Conservation (phyloP, 2,329 filamentous ascomycete species). For the Botrytis elliptica region DNA sequence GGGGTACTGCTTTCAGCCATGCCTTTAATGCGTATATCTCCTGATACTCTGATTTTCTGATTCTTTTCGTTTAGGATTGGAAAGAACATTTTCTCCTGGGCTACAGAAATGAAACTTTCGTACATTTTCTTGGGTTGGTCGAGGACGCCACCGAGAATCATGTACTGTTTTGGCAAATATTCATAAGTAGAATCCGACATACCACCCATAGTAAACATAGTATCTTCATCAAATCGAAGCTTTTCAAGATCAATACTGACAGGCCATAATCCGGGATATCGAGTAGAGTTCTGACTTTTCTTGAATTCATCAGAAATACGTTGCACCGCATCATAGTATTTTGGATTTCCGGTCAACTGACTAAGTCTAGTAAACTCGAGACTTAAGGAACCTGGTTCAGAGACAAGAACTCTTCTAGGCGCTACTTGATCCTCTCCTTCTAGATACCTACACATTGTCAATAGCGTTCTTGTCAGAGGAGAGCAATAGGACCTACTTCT, state of each 20-base stretch:
- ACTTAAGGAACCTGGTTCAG: slow-evolving; percentile 59
- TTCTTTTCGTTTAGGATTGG: slow-evolving; percentile 44
- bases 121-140: slow-evolving; percentile 43
- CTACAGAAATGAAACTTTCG: slow-evolving; percentile 46
- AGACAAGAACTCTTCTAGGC: slow-evolving; percentile 52
- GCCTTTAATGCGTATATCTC: slow-evolving; percentile 41
- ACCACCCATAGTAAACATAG: slow-evolving; percentile 56
- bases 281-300: slow-evolving; percentile 52
- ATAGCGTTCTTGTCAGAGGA: slow-evolving; percentile 37
- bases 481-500: slow-evolving; percentile 48
- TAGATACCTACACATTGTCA: slow-evolving; percentile 41
- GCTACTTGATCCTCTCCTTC: slow-evolving; percentile 60
- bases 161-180: slow-evolving; percentile 58
- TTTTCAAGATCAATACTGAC: slow-evolving; percentile 51
- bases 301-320: slow-evolving; percentile 59
- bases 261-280: slow-evolving; percentile 65
- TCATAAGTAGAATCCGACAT: slow-evolving; percentile 60
- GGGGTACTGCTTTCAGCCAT: slow-evolving; percentile 48
- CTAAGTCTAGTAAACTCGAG: slow-evolving; percentile 64
- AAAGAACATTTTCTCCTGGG: slow-evolving; percentile 48
- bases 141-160: slow-evolving; percentile 34
- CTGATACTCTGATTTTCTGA: slow-evolving; percentile 49
- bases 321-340: slow-evolving; percentile 62
- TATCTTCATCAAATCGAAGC: slow-evolving; percentile 48
- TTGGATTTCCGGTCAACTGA: slow-evolving; percentile 59